Base-by-base conservation (phyloP, 2,329 filamentous ascomycete genomes). In the Didymella pinodella region DNA sequence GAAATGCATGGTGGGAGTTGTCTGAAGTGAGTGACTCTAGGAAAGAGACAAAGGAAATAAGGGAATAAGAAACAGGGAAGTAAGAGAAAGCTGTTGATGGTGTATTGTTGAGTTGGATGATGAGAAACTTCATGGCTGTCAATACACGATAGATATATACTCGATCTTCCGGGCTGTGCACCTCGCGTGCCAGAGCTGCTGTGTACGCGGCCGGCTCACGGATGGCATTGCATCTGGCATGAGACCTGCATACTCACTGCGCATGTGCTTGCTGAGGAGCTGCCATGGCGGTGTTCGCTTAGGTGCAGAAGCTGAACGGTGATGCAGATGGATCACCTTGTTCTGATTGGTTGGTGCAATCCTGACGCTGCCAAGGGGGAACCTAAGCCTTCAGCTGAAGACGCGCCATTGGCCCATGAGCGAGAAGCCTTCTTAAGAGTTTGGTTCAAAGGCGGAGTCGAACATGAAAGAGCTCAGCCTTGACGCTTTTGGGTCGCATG, bases 21-120 rank as follows among this genome's bases (percentile, higher is more conserved):
- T 22, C 38, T 25, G 36, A n/a, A 38, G 18, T 47, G 29, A 47
- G 22, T 14, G 29, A 31, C 28, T 31, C 29, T 32, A 34, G 45
- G 29, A 47, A 47, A 47, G 28, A 22, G 45, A 47, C 29, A n/a
- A 46, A 46, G 45, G 29, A 34, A 47, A 47, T 14, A 34, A 34
- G 45, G 5, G 25, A 25, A 41, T 7, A 41, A 11, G 20, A 41
- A 25, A 34, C 5, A 47, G 34, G 29, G 29, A 34, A 34, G 34
- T 14, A 20, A 20, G 14, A 18, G 14, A 32, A 32, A 14, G 31
- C 31, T 32, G 31, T 32, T 48, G 45, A 22, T 48, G 31, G 26
- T 28, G 10, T 29, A 12, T 32, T 46, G 44, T 18, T 31, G 44
- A 11, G 3, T 48, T 18, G 25, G 45, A 48, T 14, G 45, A 34